These are phyloP conservation scores for Dipsacomyces acuminosporus DNA, from an alignment of 371 early-diverging fungal species.

Conservation along the genomic window DNA sequence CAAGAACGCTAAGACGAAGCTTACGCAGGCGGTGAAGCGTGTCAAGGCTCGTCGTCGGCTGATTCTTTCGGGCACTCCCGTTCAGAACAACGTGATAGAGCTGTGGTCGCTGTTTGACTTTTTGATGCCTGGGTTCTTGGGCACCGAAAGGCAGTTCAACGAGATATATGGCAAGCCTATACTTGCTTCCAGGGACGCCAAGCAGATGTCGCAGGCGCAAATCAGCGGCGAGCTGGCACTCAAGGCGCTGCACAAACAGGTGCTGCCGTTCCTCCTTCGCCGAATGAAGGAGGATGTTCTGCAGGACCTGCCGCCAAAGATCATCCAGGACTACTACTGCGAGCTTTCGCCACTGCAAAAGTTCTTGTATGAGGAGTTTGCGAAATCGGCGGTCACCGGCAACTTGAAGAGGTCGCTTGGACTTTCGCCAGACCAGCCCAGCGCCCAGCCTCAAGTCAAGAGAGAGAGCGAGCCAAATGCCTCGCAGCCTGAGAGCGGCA, in stretches of 20 bases:
- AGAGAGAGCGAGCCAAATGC: slow-evolving; percentile 50
- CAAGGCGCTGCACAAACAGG: slow-evolving; percentile 93
- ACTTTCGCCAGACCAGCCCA: slow-evolving; percentile 39
- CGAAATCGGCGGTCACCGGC: slow-evolving; percentile 48
- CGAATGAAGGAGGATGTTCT: slow-evolving; percentile 99
- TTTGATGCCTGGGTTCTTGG: slow-evolving; percentile 96
- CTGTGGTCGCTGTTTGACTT: slow-evolving; percentile 98
- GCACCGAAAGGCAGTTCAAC: slow-evolving; percentile 86
- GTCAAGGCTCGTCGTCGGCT: slow-evolving; percentile 82
- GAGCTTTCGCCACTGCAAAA: slow-evolving; percentile 80
- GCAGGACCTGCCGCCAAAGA: slow-evolving; percentile 98
- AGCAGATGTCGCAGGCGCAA: slow-evolving; percentile 49
- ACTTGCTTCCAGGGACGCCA: slow-evolving; percentile 81
- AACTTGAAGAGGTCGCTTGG: slow-evolving; percentile 39
- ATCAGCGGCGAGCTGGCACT: slow-evolving; percentile 76
- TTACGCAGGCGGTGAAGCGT: slow-evolving; percentile 85
- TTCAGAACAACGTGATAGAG: slow-evolving; percentile 98
- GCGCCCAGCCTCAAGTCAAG: background rate
- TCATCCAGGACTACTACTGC: slow-evolving; percentile 97
- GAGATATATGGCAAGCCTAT: slow-evolving; percentile 89
- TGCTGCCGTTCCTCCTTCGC: slow-evolving; percentile 95
- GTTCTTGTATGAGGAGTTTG: slow-evolving; percentile 87
- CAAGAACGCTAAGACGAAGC: slow-evolving; percentile 92
- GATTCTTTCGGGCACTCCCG: slow-evolving; percentile 98
- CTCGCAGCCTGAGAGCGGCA: slow-evolving; percentile 10